Percentiles rank a stretch among this genome's conserved stretches.
These are phyloP conservation scores for Candida verbasci DNA, from an alignment of 805 yeast species.

Conservation along the genomic window DNA sequence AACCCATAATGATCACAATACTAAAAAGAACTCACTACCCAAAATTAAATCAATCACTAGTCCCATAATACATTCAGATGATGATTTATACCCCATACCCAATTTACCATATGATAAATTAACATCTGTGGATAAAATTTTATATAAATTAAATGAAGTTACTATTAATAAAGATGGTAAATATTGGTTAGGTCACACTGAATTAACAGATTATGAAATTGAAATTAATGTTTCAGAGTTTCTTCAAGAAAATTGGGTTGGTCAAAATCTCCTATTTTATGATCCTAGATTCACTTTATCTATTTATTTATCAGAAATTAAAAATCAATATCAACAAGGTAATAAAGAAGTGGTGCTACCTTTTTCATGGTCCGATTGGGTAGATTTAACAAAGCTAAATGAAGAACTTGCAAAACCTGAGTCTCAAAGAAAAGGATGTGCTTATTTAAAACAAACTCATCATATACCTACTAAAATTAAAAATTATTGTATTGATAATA, in stretches of 20 bases:
- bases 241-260: slow-evolving; percentile 14
- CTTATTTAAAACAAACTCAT: slow-evolving; percentile 17
- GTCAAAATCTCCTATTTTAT: slow-evolving; percentile 21
- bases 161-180: slow-evolving; percentile 15
- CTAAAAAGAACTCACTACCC: no score
- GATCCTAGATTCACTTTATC: slow-evolving; percentile 59
- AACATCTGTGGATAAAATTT: slow-evolving; percentile 13
- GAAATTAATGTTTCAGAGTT: slow-evolving; percentile 16
- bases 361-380: slow-evolving; percentile 56
- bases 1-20: no score
- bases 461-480: slow-evolving; percentile 14
- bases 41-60: no score
- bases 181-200: slow-evolving; percentile 25
- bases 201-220: slow-evolving; percentile 16
- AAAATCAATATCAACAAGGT: slow-evolving; percentile 14
- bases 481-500: slow-evolving; percentile 14
- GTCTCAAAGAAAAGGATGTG: slow-evolving; percentile 17
- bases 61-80: no score
- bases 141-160: slow-evolving; percentile 17
- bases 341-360: slow-evolving; percentile 17
- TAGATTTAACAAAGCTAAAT: slow-evolving; percentile 42
- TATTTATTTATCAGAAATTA: slow-evolving; percentile 41
- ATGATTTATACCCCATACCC: no score
- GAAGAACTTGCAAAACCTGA: slow-evolving; percentile 17
- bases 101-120: slow-evolving; percentile 14